Conservation (phyloP, 306 rosid genomes). For the Prunus mira region DNA sequence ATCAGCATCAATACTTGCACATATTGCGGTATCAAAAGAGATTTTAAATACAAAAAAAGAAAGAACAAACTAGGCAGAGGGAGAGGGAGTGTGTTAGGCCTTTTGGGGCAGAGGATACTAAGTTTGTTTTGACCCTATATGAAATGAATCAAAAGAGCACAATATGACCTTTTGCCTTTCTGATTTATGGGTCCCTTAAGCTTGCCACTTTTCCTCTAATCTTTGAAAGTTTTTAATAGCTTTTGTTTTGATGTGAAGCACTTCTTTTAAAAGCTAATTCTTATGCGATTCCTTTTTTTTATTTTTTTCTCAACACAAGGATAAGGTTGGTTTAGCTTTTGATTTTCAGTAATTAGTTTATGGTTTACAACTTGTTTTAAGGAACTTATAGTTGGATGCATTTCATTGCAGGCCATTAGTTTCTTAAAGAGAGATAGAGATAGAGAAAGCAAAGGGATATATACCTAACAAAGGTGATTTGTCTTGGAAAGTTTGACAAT, state of each 20-base stretch:
- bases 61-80: background rate
- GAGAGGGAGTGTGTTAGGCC: conserved; percentile 1
- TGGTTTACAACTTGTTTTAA: conserved; percentile 5
- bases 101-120: background rate
- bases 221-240: background rate
- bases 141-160: conserved; percentile 10
- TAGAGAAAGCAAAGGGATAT: background rate
- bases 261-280: conserved; percentile 4
- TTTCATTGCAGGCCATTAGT: background rate
- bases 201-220: conserved; percentile 8
- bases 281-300: conserved; percentile 19
- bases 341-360: conserved; percentile 22
- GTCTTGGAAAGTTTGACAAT: background rate
- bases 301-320: conserved; percentile 12
- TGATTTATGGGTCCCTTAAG: conserved; percentile 10
- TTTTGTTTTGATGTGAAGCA: conserved; percentile 24
- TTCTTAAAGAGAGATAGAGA: background rate
- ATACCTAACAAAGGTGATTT: background rate
- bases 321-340: conserved; percentile 23
- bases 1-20: background rate
- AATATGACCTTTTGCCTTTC: conserved; percentile 1
- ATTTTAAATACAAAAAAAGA: background rate
- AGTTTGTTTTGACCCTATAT: conserved; percentile 4
- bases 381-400: background rate
- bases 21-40: background rate